These are phyloP conservation scores for Venturiaceae sp. DNA, from an alignment of 2,329 filamentous ascomycete genomes.

Conservation along the genomic window DNA sequence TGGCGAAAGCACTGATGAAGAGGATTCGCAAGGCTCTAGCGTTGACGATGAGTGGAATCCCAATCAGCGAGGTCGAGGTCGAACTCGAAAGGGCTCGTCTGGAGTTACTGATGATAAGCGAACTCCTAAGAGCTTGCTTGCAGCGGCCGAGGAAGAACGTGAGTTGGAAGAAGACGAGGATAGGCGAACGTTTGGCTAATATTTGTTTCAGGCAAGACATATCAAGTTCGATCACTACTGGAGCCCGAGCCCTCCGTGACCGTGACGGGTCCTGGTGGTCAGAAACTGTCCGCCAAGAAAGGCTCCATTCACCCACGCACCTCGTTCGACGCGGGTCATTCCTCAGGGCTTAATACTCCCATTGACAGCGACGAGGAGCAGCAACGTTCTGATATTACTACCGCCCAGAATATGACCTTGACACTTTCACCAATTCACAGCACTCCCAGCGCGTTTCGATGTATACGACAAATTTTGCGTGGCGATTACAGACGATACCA, in stretches of 20 bases:
- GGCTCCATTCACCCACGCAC: slow-evolving; percentile 61
- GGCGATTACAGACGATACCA: slow-evolving; percentile 74
- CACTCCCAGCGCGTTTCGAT: slow-evolving; percentile 66
- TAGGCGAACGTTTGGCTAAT: neutral
- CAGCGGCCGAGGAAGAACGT: slow-evolving; percentile 73
- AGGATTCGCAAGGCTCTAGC: slow-evolving; percentile 40
- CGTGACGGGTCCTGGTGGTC: slow-evolving; percentile 52
- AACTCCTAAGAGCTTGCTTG: slow-evolving; percentile 51
- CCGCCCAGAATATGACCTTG: slow-evolving; percentile 76
- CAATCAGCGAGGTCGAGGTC: slow-evolving; percentile 27
- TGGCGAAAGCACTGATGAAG: slow-evolving; percentile 61
- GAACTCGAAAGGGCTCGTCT: slow-evolving; percentile 18
- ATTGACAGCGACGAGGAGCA: slow-evolving; percentile 81
- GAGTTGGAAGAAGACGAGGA: slow-evolving; percentile 25
- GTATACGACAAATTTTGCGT: slow-evolving; percentile 81
- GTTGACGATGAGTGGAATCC: slow-evolving; percentile 49
- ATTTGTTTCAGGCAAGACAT: slow-evolving; percentile 38
- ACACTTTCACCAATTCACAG: slow-evolving; percentile 71
- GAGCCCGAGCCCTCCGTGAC: slow-evolving; percentile 62
- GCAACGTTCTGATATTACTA: slow-evolving; percentile 73
- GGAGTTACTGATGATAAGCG: slow-evolving; percentile 17
- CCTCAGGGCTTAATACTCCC: slow-evolving; percentile 47
- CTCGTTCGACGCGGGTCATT: slow-evolving; percentile 65
- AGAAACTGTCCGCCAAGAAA: slow-evolving; percentile 39
- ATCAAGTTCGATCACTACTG: slow-evolving; percentile 55